Evolutionary conservation across 129 eudicot species (phyloP), one percentile per base, ranked within the genome.

Genomic region (Ambrosia trifida): DNA sequence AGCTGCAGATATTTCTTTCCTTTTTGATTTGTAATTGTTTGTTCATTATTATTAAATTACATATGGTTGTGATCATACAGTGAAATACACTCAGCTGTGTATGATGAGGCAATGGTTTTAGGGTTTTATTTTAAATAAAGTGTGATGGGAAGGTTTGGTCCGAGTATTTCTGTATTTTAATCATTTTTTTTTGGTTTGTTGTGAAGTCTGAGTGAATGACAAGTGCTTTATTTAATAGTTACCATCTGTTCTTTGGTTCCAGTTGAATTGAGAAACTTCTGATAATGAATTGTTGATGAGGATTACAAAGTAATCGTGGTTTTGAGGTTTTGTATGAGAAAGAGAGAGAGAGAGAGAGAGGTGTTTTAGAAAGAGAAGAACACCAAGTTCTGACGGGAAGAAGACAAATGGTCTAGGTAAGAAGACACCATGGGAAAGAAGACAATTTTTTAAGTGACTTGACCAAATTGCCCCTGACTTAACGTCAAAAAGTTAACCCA

Each of bases 61-160:
- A 31, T 68, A 60, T 33, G 80, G 51, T 68, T 50, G 47, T 50
- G 53, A 51, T 36, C 47, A 11, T 61, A 68, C 33, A 50, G 71
- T 33, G 51, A 74, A 35, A 31, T 52, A 41, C 66, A 30, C 6
- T 66, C 46, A 5, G 4, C 54, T 47, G 71, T 76, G 80, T 76
- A 74, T 65, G 50, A 53, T 70, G n/a, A n/a, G n/a, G n/a, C n/a
- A n/a, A n/a, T n/a, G 72, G 76, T 77, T 70, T 77, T 70, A 69
- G 75, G 75, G 30, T 51, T 51, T 31, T 30, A 36, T 11, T 16
- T 76, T 43, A 41, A 66, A 30, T 14, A 0, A 40, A 54, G 73
- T 43, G 73, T 56, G 72, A 40, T n/a, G 11, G 47, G 16, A 67
- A 59, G 69, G 44, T 61, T 58, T 69, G 57, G 70, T 68, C 38